Percentiles rank a stretch among this genome's conserved stretches.
phyloP scores from a whole-genome alignment of 2,329 filamentous ascomycete species.

The Stromatinia cepivora region DNA sequence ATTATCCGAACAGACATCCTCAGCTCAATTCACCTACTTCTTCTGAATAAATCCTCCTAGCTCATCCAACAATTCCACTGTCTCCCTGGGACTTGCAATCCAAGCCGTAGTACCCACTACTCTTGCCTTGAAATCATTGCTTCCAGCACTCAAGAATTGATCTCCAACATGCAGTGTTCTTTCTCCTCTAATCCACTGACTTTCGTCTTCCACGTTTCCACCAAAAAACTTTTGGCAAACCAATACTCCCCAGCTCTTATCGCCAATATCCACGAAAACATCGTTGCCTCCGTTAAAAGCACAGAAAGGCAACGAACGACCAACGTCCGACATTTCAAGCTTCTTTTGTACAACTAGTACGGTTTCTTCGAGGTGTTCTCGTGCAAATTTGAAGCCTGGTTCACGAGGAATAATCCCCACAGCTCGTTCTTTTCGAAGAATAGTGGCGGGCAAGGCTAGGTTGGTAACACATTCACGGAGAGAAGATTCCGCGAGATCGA shows the following conservation, averaged over 20 bases:
- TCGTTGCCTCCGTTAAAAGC: constrained; percentile 98
- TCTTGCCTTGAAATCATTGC: constrained; percentile 95
- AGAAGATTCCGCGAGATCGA: constrained; percentile 85
- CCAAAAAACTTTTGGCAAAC: constrained; percentile 92
- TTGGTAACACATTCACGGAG: constrained; percentile 78
- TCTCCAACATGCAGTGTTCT: constrained; percentile 94
- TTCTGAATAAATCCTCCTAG: constrained; percentile 54
- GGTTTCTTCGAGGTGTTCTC: constrained; percentile 92
- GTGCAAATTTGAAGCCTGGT: constrained; percentile 66
- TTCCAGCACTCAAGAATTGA: constrained; percentile 91
- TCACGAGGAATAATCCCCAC: constrained; percentile 73
- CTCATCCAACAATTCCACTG: constrained; percentile 85
- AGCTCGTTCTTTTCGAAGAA: constrained; percentile 86
- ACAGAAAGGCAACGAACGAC: constrained; percentile 77
- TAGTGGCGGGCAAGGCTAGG: constrained; percentile 73
- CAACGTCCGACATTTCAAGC: constrained; percentile 75
- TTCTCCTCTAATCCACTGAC: constrained; percentile 59
- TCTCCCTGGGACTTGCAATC: constrained; percentile 92
- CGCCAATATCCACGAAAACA: constrained; percentile 97
- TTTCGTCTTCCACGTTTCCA: constrained; percentile 35
- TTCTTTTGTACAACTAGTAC: constrained; percentile 93
- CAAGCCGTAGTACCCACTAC: constrained; percentile 92
- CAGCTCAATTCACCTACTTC: not conserved
- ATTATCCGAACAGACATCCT: not conserved
- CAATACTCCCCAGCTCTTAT: constrained; percentile 93